phyloP scores from a whole-genome alignment of 768 basidiomycete genomes.

The Pisolithus marmoratus region DNA sequence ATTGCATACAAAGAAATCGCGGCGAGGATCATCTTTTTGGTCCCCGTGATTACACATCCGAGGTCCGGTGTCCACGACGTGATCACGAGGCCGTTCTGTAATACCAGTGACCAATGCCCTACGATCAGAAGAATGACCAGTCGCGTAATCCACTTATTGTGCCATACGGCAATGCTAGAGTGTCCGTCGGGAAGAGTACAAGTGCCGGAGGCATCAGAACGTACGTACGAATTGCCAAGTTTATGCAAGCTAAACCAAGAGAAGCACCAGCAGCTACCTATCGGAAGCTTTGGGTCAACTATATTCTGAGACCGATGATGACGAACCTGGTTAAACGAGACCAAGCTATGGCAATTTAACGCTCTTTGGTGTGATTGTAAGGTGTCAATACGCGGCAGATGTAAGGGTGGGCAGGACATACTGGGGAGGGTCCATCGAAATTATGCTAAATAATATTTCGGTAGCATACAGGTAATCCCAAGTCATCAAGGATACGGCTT shows the following conservation, averaged over 20 bases:
- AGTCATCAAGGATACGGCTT: constrained; percentile 8
- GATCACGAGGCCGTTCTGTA: constrained; percentile 61
- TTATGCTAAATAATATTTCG: constrained; percentile 10
- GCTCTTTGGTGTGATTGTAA: constrained; percentile 23
- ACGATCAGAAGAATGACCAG: constrained; percentile 50
- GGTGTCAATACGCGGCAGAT: background rate
- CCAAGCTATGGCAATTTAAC: constrained; percentile 41
- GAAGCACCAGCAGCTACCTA: constrained; percentile 40
- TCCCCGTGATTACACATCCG: constrained; percentile 51
- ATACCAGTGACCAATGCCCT: constrained; percentile 66
- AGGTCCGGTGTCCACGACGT: constrained; percentile 44
- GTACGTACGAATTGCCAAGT: constrained; percentile 42
- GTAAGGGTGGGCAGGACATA: constrained; percentile 13
- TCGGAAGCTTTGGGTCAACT: background rate
- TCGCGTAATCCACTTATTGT: constrained; percentile 46
- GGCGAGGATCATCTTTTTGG: constrained; percentile 59
- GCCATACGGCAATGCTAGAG: constrained; percentile 59
- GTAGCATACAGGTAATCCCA: background rate
- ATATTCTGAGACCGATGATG: background rate
- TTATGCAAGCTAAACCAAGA: constrained; percentile 41
- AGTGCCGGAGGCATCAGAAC: background rate
- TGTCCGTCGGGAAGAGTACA: constrained; percentile 9
- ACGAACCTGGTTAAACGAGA: constrained; percentile 42
- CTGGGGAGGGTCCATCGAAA: constrained; percentile 34
- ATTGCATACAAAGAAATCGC: constrained; percentile 75